Base-by-base conservation (phyloP, 176 grass and related monocot genomes). In the Avena insularis region DNA sequence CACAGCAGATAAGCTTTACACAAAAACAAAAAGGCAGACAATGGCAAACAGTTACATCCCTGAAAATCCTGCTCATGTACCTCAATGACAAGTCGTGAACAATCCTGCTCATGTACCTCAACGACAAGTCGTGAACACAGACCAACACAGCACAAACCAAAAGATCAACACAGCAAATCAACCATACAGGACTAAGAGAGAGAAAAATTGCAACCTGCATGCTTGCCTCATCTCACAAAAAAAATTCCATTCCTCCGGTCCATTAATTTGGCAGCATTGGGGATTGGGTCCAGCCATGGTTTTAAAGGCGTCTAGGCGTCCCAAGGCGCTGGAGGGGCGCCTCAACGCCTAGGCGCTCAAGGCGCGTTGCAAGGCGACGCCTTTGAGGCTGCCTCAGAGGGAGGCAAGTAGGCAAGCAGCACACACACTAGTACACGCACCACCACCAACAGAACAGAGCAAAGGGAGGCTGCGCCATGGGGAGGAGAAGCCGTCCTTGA, bases 141-240 rank as follows among this genome's bases (percentile, higher is more conserved):
- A 38, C 36, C 16, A 14, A 57, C 12, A 31, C 9, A 47, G 9
- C 25, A 19, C 6, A 45, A 64, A 56, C 4, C 67, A 83, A 79
- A 79, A 31, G 5, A 71, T 17, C 21, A 71, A 71, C 6, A 9
- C 78, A 53, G 27, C 61, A 13, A 79, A 85, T 51, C 21, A 65
- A 5, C 85, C 87, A 67, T 84, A 90, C 84, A 84, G n/a, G 17
- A 80, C 11, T 33, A 63, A 19, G 31, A 53, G 16, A 47, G 43
- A 45, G 43, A 45, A 8, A 75, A 84, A 62, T 74, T 14, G 23
- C 80, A 14, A 83, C 45, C 88, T 82, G 58, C 66, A 70, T 11
- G 38, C 23, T 58, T 78, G 1, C 29, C 62, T 67, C 51, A 65
- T 33, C 62, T 58, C 27, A 74, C 55, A 58, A 47, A 57, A 21